Percentiles rank a stretch among this genome's conserved stretches.
phyloP scores from a whole-genome alignment of 805 yeast species.

The Ogataea henricii region DNA sequence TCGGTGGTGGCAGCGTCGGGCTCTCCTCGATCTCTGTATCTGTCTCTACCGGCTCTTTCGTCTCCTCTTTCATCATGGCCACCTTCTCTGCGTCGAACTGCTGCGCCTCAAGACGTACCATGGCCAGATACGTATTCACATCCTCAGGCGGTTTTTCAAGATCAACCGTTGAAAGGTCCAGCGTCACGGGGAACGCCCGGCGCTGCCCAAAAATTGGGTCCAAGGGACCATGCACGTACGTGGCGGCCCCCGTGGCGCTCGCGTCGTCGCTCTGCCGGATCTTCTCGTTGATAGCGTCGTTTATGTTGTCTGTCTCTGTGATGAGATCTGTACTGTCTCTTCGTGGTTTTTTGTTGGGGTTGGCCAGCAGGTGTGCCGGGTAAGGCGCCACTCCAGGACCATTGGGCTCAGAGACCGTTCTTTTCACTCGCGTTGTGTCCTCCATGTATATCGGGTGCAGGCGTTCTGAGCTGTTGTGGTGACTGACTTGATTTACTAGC shows the following conservation, averaged over 20 bases:
- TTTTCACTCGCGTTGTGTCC: background rate
- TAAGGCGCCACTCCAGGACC: conserved; percentile 7
- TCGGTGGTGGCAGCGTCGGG: background rate
- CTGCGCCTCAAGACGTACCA: conserved; percentile 36
- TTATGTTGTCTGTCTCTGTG: conserved; percentile 8
- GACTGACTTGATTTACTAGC: background rate
- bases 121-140: conserved; percentile 36
- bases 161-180: conserved; percentile 24
- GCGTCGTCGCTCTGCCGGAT: conserved; percentile 11
- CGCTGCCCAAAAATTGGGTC: conserved; percentile 40
- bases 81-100: conserved; percentile 13
- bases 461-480: too few species aligned
- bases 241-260: background rate
- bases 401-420: background rate
- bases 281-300: conserved; percentile 13
- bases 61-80: conserved; percentile 9
- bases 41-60: background rate
- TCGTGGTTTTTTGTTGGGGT: conserved; percentile 4
- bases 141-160: conserved; percentile 20
- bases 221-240: conserved; percentile 34
- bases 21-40: conserved; percentile 1
- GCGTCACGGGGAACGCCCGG: conserved; percentile 36
- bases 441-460: background rate
- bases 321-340: conserved; percentile 6
- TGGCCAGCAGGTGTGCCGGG: conserved; percentile 7